Evolutionary conservation across 768 basidiomycete species (phyloP).

Genomic region (Grammothele lineata): DNA sequence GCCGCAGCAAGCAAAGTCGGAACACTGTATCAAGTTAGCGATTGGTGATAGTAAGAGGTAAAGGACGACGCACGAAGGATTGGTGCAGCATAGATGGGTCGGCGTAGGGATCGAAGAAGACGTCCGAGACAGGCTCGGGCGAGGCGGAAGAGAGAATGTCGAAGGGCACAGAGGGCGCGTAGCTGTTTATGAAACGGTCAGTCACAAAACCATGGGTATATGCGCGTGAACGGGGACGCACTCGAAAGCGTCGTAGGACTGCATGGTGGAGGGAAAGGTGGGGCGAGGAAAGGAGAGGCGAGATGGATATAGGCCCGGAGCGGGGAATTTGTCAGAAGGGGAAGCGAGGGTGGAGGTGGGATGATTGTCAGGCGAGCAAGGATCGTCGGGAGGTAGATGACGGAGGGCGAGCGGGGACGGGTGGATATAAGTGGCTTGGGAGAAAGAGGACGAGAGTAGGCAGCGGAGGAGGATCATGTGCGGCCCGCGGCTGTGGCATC

Average conservation of each 20-base stretch:
- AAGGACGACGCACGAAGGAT: constrained; percentile 11
- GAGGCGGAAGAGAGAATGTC: too few species aligned
- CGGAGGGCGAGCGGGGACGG: neutral
- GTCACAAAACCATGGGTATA: too few species aligned
- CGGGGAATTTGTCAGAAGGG: neutral
- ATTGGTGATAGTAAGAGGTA: neutral
- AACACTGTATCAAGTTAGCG: constrained; percentile 26
- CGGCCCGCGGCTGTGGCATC: neutral
- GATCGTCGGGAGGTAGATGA: neutral
- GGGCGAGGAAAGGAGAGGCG: neutral
- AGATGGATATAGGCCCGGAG: neutral
- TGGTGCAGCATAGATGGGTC: constrained; percentile 7
- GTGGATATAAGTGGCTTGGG: neutral
- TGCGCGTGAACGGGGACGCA: too few species aligned
- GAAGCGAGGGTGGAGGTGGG: neutral
- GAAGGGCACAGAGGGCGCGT: too few species aligned
- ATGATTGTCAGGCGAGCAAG: neutral
- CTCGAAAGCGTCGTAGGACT: neutral
- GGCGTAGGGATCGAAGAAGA: constrained; percentile 11
- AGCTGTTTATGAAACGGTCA: too few species aligned
- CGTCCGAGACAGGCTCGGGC: neutral
- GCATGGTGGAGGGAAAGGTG: neutral
- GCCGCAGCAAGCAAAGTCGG: constrained; percentile 47
- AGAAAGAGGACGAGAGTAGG: neutral
- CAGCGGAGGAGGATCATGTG: neutral